These are phyloP conservation scores for Sparassis latifolia DNA, from an alignment of 1,284 basidiomycete species.

Conservation along the genomic window DNA sequence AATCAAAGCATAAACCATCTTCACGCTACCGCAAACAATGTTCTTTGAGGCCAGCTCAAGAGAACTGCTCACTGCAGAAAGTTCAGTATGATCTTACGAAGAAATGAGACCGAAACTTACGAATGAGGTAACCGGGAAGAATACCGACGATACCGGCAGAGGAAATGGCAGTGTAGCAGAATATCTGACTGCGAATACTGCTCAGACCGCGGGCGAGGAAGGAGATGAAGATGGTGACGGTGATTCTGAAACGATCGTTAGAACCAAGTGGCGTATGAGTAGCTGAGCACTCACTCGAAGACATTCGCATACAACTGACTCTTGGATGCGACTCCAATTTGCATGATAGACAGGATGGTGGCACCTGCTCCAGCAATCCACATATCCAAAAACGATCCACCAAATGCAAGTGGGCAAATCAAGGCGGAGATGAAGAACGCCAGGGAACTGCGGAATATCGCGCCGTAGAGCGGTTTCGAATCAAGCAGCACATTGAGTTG, in stretches of 20 bases:
- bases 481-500: constrained; percentile 43
- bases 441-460: constrained; percentile 53
- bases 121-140: constrained; percentile 76
- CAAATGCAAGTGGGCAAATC: constrained; percentile 80
- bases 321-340: constrained; percentile 65
- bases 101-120: constrained; percentile 38
- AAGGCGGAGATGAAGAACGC: constrained; percentile 67
- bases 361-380: constrained; percentile 69
- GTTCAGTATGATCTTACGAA: not conserved
- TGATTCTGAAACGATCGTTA: constrained; percentile 47
- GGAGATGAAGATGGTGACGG: constrained; percentile 74
- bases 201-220: constrained; percentile 76
- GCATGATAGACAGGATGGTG: constrained; percentile 59
- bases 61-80: constrained; percentile 69
- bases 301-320: constrained; percentile 81
- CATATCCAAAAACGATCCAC: constrained; percentile 80
- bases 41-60: constrained; percentile 86
- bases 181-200: constrained; percentile 64
- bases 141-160: constrained; percentile 79
- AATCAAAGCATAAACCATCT: constrained; percentile 87
- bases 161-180: constrained; percentile 85
- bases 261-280: not conserved
- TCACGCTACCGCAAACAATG: constrained; percentile 81
- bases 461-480: constrained; percentile 53
- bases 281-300: constrained; percentile 66